phyloP scores from a whole-genome alignment of 202 grass and related monocot genomes.

The Musa balbisiana region DNA sequence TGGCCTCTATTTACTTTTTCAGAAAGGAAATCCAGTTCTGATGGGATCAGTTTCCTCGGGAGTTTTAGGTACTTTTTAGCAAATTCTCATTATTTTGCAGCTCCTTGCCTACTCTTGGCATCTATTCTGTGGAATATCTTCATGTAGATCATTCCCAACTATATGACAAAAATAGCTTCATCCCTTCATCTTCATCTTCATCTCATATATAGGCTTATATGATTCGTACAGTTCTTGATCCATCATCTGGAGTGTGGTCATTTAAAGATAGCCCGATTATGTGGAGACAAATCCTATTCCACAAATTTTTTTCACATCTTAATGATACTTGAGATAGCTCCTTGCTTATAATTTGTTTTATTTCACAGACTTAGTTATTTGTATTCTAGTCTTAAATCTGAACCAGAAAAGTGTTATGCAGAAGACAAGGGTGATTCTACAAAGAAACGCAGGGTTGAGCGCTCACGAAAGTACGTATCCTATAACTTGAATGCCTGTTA shows the following conservation, averaged over 20 bases:
- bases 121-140: too few relatives aligned
- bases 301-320: not conserved
- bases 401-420: constrained; percentile 28
- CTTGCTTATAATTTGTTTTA: not conserved
- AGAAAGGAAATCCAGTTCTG: constrained; percentile 40
- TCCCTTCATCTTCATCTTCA: too few relatives aligned
- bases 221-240: too few relatives aligned
- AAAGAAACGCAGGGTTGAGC: constrained; percentile 66
- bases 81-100: not conserved
- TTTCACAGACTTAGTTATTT: not conserved
- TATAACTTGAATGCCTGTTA: not conserved
- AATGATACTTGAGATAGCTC: not conserved
- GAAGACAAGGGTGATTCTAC: constrained; percentile 61
- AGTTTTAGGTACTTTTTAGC: constrained; percentile 36
- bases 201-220: too few relatives aligned
- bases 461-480: constrained; percentile 55
- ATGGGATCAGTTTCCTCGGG: constrained; percentile 55
- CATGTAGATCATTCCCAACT: too few relatives aligned
- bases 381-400: not conserved
- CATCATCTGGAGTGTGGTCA: not conserved
- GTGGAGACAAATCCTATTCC: not conserved
- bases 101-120: not conserved
- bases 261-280: not conserved
- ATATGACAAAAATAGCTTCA: too few relatives aligned
- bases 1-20: constrained; percentile 13